Percentiles rank a stretch among this genome's conserved stretches.
Conservation (phyloP, 2,329 filamentous ascomycete species). For the Pestalotiopsis sp. region DNA sequence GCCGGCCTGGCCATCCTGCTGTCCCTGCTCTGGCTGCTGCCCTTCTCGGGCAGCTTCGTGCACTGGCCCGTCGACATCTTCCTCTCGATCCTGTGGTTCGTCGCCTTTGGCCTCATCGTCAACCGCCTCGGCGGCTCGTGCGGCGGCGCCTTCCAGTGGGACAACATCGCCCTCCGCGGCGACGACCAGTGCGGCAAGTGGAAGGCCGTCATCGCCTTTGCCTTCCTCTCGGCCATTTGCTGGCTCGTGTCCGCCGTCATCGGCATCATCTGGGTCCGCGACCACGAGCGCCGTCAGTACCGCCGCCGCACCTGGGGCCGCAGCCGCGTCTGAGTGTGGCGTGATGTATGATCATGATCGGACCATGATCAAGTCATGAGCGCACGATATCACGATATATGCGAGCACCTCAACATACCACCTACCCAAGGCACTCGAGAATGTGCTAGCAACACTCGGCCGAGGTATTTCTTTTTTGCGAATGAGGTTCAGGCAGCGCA, state of each 20-base stretch:
- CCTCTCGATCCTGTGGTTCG: conserved; percentile 71
- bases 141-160: conserved; percentile 63
- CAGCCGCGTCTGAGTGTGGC: conserved; percentile 27
- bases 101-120: conserved; percentile 67
- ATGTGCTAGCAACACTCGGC: too few species aligned
- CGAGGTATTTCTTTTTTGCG: too few species aligned
- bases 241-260: conserved; percentile 69
- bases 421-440: neutral
- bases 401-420: too few species aligned
- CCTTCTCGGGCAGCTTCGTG: conserved; percentile 67
- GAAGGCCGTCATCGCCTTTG: conserved; percentile 72
- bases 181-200: conserved; percentile 64
- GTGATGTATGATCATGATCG: neutral
- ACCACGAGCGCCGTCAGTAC: conserved; percentile 35
- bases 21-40: conserved; percentile 72
- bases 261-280: conserved; percentile 55
- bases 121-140: conserved; percentile 53
- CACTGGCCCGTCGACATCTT: conserved; percentile 73
- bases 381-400: neutral
- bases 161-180: conserved; percentile 48
- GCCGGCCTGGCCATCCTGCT: conserved; percentile 70
- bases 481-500: neutral
- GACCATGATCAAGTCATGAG: neutral
- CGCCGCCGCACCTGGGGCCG: conserved; percentile 29
- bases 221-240: conserved; percentile 69